Base-by-base conservation (phyloP, 2,329 filamentous ascomycete species). In the Phialocephala subalpina region DNA sequence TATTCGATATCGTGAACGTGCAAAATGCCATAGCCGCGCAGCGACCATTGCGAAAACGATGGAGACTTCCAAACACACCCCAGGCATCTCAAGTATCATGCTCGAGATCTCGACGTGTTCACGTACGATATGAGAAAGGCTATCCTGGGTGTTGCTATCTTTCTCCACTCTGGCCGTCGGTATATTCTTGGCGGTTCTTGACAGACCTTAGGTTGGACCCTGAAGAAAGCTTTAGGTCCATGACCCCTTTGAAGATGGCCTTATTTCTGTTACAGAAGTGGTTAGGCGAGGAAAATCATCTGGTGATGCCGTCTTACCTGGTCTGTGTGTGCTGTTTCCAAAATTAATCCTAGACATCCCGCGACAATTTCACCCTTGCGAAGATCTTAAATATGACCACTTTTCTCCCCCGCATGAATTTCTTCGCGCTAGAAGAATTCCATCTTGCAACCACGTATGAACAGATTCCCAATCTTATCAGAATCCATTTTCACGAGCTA, bases 201-300 rank as follows among this genome's bases (percentile, higher is more conserved):
- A 38, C 22, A n/a, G 36, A 58, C n/a, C 56, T 33, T 27, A n/a
- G 56, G 22, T 18, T 58, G n/a, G 56, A 49, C 40, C 40, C 58
- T 60, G 52, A 59, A 57, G 27, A 11, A 12, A 12, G n/a, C 25
- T 49, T 22, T 29, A 11, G 8, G 25, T 12, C 25, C 35, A 38
- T 5, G 47, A 52, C 35, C 53, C 60, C 52, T 33, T 63, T 55
- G 57, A 57, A n/a, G 58, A 65, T 67, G 64, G 65, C 42, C 60
- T 69, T 63, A 66, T 58, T 56, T 58, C 57, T 68, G 68, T 66
- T 56, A 64, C 63, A 53, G 25, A 49, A 36, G 22, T 11, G 7
- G 40, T 36, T 64, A 66, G 58, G 68, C 65, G 65, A 67, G 29
- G 65, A 42, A 62, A 66, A 69, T 70, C 65, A 69, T 68, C 69